Base-by-base conservation (phyloP, 2,329 filamentous ascomycete species). In the Aureobasidium leucospermi region DNA sequence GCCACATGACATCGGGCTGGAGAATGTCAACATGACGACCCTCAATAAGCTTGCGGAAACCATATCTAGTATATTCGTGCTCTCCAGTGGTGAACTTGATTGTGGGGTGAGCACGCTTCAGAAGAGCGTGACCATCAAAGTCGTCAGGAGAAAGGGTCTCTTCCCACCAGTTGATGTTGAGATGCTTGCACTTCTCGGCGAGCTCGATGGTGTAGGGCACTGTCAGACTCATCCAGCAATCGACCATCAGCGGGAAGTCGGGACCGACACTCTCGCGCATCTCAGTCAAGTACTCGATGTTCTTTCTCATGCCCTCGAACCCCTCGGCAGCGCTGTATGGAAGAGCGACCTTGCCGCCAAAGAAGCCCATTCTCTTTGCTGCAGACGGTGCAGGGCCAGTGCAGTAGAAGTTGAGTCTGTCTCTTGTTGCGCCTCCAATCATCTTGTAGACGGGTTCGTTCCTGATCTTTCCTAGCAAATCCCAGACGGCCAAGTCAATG, bases 131-230 rank as follows among this genome's bases (percentile, higher is more conserved):
- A 60, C 92, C 92, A 68, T 96, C 92, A 49, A 88, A 90, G 77
- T 96, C 92, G 73, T 96, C 92, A 10, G 92, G 92, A 32, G 86
- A 88, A 63, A 96, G 78, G 65, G 90, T 95, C 78, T 96, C 92
- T 77, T 96, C 92, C 90, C 90, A 96, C 92, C 92, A 96, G 78
- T 96, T 91, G 72, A 96, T 92, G 73, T 93, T 83, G 65, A 96
- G 82, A 66, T 91, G 85, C 67, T 89, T 83, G 70, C 87, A 90
- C 55, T 86, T 87, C 75, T 92, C 89, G 62, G 89, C 92, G 28
- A 96, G 81, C 74, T 96, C 88, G 66, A 96, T 96, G 4, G 90
- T 96, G 76, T 96, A 96, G 1, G 89, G 78, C 29, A 96, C 92
- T 68, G 92, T 96, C 69, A 96, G 79, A 66, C 88, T 92, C 92